Conservation (phyloP, 768 basidiomycete genomes). For the Russula dissimulans region DNA sequence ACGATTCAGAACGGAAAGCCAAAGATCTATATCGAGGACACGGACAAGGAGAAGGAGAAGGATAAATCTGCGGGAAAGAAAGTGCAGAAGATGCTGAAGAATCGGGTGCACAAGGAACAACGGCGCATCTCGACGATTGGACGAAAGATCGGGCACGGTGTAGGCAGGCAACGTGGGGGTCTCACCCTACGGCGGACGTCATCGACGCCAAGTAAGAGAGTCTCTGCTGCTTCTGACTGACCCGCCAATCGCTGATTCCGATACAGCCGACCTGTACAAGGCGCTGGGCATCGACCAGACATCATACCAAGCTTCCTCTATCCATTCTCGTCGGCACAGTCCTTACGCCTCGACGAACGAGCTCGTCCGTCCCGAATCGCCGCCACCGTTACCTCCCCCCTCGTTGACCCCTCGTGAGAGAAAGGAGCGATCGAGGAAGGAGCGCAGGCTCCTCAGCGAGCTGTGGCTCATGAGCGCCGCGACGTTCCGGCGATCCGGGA, state of each 20-base stretch:
- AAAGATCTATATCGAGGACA: constrained; percentile 15
- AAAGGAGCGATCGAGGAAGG: constrained; percentile 37
- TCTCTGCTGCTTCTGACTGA: background rate
- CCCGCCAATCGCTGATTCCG: background rate
- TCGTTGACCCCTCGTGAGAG: constrained; percentile 19
- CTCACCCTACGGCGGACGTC: constrained; percentile 43
- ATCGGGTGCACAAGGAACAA: constrained; percentile 63
- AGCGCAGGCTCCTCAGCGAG: constrained; percentile 65
- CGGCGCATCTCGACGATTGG: constrained; percentile 69
- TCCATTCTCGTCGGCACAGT: constrained; percentile 63
- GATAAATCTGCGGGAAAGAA: constrained; percentile 59
- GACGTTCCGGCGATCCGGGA: constrained; percentile 82
- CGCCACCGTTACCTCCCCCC: constrained; percentile 36
- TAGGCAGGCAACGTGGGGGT: constrained; percentile 40
- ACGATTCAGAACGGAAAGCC: background rate
- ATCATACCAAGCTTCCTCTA: constrained; percentile 67
- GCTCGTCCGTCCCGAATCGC: constrained; percentile 24
- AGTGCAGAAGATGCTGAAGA: constrained; percentile 66
- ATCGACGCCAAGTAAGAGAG: constrained; percentile 57
- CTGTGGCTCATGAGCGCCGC: constrained; percentile 94
- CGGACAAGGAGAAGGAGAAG: constrained; percentile 26
- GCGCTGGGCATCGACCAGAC: constrained; percentile 30
- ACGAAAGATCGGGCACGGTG: constrained; percentile 65
- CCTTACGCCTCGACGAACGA: constrained; percentile 28
- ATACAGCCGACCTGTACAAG: constrained; percentile 8